phyloP scores from a whole-genome alignment of 305 asterid genomes.

The Fraxinus latifolia region DNA sequence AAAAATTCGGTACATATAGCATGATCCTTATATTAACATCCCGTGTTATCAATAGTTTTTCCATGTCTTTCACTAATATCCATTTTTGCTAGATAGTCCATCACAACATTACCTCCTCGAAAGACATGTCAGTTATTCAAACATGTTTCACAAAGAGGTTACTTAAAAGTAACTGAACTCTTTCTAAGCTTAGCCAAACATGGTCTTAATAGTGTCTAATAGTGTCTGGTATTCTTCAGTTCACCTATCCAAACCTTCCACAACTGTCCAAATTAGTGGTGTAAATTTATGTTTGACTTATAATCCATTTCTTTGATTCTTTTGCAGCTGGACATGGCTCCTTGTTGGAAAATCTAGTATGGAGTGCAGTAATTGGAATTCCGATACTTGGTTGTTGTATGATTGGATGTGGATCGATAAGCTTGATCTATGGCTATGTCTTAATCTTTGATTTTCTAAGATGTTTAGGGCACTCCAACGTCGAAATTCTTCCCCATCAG shows the following conservation, averaged over 20 bases:
- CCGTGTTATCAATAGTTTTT: neutral
- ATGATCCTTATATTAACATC: too few relatives aligned
- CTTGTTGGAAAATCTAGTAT: conserved; percentile 60
- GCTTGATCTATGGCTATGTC: conserved; percentile 55
- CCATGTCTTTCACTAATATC: too few relatives aligned
- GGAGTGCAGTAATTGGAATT: conserved; percentile 57
- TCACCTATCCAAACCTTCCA: neutral
- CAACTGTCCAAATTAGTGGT: neutral
- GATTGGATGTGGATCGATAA: conserved; percentile 64
- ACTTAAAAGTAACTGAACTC: neutral
- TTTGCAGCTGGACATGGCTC: conserved; percentile 71
- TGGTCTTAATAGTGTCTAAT: neutral
- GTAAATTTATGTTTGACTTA: neutral
- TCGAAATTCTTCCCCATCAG: conserved; percentile 71
- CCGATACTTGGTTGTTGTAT: conserved; percentile 59
- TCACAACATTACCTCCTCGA: neutral
- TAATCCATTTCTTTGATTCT: neutral
- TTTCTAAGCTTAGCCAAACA: neutral
- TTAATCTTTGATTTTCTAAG: conserved; percentile 66
- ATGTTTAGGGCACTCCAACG: conserved; percentile 79
- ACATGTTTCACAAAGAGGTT: neutral
- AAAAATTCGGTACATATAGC: too few relatives aligned
- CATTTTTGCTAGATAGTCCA: neutral
- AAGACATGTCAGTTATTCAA: neutral
- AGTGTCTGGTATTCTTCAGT: neutral